Evolutionary conservation across 495 filamentous ascomycete species (phyloP).

Genomic region (Geopyxis carbonaria): DNA sequence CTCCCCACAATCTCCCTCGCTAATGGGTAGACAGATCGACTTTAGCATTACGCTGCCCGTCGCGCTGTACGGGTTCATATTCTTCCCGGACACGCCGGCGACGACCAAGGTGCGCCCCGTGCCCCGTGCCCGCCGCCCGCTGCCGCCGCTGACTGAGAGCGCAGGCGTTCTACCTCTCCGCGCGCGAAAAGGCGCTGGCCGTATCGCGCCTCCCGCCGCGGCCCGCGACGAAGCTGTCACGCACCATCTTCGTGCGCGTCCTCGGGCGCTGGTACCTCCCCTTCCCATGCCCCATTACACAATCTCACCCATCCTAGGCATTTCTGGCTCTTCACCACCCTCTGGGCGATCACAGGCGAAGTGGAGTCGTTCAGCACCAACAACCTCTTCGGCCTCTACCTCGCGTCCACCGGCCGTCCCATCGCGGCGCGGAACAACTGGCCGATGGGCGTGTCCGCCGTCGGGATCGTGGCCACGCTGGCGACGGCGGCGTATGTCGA

Average conservation of each 20-base stretch:
- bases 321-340: constrained; percentile 1
- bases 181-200: neutral
- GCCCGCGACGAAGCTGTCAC: neutral
- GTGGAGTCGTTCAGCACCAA: constrained; percentile 2
- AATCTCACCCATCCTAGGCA: neutral
- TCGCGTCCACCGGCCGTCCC: neutral
- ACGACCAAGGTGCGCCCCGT: constrained; percentile 27
- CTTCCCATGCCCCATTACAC: neutral
- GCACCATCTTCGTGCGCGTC: constrained; percentile 1
- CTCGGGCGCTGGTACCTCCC: constrained; percentile 1
- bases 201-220: neutral
- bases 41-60: constrained; percentile 40
- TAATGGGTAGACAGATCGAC: constrained; percentile 24
- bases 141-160: no score
- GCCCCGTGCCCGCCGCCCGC: neutral
- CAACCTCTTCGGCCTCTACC: constrained; percentile 3
- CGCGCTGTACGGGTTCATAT: constrained; percentile 39
- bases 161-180: constrained; percentile 2
- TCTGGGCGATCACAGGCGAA: constrained; percentile 4
- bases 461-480: constrained; percentile 3
- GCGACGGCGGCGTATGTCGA: neutral
- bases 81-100: constrained; percentile 43
- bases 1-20: neutral
- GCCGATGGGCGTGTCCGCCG: constrained; percentile 1
- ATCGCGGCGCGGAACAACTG: constrained; percentile 4